Conservation (phyloP, 2,329 filamentous ascomycete genomes). For the Metarhizium brunneum region DNA sequence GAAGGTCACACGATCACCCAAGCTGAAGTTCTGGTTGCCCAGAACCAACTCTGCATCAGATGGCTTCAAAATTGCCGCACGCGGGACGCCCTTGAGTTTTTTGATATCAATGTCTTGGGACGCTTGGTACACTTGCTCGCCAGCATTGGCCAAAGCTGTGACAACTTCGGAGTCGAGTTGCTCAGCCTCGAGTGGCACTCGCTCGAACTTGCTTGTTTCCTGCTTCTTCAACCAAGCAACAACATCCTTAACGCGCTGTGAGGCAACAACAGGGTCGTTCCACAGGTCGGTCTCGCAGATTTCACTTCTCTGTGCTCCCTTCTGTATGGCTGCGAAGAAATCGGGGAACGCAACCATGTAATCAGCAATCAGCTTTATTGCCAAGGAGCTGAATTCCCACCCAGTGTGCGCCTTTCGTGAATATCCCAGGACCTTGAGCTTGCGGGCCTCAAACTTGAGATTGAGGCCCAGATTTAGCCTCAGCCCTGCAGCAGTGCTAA, state of each 20-base stretch:
- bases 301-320: constrained; percentile 76
- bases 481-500: constrained; percentile 66
- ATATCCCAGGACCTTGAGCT: constrained; percentile 92
- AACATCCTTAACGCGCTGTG: constrained; percentile 83
- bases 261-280: constrained; percentile 59
- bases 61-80: constrained; percentile 84
- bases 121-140: constrained; percentile 51
- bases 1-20: constrained; percentile 90
- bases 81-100: constrained; percentile 71
- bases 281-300: constrained; percentile 83
- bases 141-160: constrained; percentile 65
- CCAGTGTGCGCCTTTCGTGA: constrained; percentile 77
- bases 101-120: constrained; percentile 49
- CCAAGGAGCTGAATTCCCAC: constrained; percentile 91
- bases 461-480: constrained; percentile 90
- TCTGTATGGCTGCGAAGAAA: constrained; percentile 83
- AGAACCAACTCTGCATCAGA: constrained; percentile 90
- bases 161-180: constrained; percentile 91
- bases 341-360: constrained; percentile 95
- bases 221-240: constrained; percentile 85
- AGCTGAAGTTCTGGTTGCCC: constrained; percentile 68
- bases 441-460: constrained; percentile 92
- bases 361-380: constrained; percentile 68
- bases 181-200: constrained; percentile 91
- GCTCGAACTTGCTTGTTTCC: constrained; percentile 85